Conservation (phyloP, 108 stramenopile genomes). For the Skeletonema potamos region DNA sequence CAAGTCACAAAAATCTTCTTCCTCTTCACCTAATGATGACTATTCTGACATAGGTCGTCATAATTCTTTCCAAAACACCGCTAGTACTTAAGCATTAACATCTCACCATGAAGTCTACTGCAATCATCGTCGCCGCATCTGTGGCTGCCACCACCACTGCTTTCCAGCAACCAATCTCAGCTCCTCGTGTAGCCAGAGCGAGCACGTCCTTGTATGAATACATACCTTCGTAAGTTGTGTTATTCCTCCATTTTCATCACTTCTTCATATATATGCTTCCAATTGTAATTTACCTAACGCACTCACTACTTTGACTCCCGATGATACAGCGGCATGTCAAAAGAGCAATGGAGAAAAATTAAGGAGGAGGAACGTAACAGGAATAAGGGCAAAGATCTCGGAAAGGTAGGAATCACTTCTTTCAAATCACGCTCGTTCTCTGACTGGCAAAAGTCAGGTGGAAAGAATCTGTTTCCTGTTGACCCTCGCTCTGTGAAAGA, state of each 20-base stretch:
- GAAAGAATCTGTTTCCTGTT: conserved; percentile 86
- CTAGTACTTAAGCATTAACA: too few species aligned
- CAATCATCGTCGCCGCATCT: conserved; percentile 18
- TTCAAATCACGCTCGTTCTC: conserved; percentile 80
- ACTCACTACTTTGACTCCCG: neutral
- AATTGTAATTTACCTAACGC: neutral
- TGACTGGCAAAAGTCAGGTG: conserved; percentile 89
- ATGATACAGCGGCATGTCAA: conserved; percentile 60
- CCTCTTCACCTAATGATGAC: too few species aligned
- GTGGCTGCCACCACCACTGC: conserved; percentile 20
- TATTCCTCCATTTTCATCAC: neutral
- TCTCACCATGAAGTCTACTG: conserved; percentile 49
- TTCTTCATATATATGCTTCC: neutral
- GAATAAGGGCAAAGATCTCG: conserved; percentile 79
- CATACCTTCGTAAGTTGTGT: conserved; percentile 52
- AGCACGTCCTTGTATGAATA: conserved; percentile 71
- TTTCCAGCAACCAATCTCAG: neutral
- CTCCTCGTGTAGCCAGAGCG: conserved; percentile 26
- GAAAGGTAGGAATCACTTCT: conserved; percentile 78
- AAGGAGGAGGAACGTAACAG: conserved; percentile 75
- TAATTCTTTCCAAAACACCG: too few species aligned
- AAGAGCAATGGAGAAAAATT: conserved; percentile 81
- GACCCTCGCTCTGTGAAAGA: conserved; percentile 79
- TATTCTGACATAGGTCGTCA: neutral
- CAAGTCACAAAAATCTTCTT: neutral